Base-by-base conservation (phyloP, 2,329 filamentous ascomycete species). In the Teratosphaeria nubilosa region DNA sequence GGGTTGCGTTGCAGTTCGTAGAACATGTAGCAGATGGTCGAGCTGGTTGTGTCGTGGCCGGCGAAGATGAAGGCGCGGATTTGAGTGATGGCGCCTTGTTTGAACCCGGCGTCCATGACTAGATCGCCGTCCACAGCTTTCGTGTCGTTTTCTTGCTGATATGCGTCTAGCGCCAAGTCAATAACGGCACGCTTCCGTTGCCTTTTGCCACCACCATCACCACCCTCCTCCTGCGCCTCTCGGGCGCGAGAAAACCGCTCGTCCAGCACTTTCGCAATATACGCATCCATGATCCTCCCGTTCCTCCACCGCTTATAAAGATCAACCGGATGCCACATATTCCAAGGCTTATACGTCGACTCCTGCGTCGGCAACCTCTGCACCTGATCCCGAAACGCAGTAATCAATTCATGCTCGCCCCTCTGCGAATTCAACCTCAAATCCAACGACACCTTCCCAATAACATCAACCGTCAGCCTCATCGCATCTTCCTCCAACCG, bases 61-160 rank as follows among this genome's bases (percentile, higher is more conserved):
- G 72, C 75, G 45, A 76, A 72, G 20, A 78, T 64, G 57, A 78
- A 72, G 1, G 71, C 70, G 59, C 73, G 75, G 51, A 72, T 70
- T 31, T 72, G 70, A 41, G 63, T 60, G 37, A 74, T 64, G 1
- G 71, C 71, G 16, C 67, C 65, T 30, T 67, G 55, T 30, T 71
- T 65, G 62, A 76, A 76, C 2, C 66, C 63, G 1, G 65, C 57
- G 50, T 75, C 72, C 14, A 77, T 64, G 1, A 59, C 58, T 20
- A 10, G 20, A 10, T 65, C 67, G n/a, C 65, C 64, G 51, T 68
- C 60, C 50, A 59, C 52, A 59, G 58, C 72, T 63, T 60, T 67
- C 66, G 73, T 66, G 54, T 72, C 72, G 11, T 25, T 32, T 13
- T 56, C 53, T 14, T 16, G 20, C 53, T 72, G 66, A 55, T 73